Conservation (phyloP, 2,329 filamentous ascomycete genomes). For the Colletotrichum tofieldiae region DNA sequence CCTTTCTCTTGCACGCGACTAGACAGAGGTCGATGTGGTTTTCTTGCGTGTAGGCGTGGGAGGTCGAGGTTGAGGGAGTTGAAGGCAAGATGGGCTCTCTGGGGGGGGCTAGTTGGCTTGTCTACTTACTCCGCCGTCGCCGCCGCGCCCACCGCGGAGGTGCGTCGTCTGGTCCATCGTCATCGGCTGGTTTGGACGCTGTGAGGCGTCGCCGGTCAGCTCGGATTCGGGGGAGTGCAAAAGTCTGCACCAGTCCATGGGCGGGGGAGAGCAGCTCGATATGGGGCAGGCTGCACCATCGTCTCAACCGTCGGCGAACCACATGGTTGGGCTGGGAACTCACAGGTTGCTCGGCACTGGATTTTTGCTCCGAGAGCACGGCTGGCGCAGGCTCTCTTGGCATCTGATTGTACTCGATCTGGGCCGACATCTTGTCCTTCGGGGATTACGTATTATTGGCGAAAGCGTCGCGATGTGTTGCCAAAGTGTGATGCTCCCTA, state of each 20-base stretch:
- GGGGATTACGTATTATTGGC: conserved; percentile 23
- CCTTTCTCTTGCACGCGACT: neutral
- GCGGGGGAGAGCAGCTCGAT: neutral
- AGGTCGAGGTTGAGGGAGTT: neutral
- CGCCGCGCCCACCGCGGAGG: conserved; percentile 53
- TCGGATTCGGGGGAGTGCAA: neutral
- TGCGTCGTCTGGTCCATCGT: conserved; percentile 48
- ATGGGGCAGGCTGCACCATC: neutral
- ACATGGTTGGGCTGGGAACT: conserved; percentile 42
- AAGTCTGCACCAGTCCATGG: neutral
- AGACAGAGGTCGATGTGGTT: neutral
- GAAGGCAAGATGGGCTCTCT: neutral
- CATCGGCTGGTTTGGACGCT: conserved; percentile 56
- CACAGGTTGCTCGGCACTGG: conserved; percentile 55
- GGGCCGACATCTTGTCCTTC: conserved; percentile 23
- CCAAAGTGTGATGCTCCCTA: neutral
- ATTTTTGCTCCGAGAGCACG: conserved; percentile 47
- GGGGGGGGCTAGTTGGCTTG: neutral
- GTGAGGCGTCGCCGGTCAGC: neutral
- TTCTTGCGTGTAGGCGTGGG: neutral
- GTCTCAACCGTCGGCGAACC: neutral
- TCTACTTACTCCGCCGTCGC: conserved; percentile 54
- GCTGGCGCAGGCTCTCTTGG: conserved; percentile 52
- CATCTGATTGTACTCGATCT: conserved; percentile 49
- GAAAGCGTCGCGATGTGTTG: neutral